Evolutionary conservation across 306 rosid genomes (phyloP), one percentile per base, ranked within the genome.

Genomic region (Prunus persica): DNA sequence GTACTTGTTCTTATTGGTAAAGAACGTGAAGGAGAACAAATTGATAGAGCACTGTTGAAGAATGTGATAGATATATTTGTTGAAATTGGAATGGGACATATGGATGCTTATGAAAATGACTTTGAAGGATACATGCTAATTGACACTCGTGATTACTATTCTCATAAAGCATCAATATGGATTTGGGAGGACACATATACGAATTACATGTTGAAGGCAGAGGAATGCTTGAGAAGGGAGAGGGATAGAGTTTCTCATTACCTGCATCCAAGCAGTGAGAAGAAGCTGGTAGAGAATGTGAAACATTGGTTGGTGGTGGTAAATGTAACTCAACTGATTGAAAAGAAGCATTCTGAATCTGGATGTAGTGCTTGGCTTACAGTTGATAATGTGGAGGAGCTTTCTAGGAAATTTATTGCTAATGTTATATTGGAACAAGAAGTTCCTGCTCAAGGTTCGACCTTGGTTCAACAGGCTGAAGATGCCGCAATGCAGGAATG

Each of bases 11-110:
- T 88, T 69, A 75, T 87, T 69, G 58, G 85, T 68, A 89, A 77
- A 77, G 93, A 91, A 70, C 89, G 91, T 0, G 89, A 91, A 52
- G 90, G 91, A 13, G 90, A 82, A 76, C 87, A 85, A 66, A 87
- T 91, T 82, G 91, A 91, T 34, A 76, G 83, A 80, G 84, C 87
- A 0, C 75, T 91, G 51, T 58, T 87, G 79, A 91, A 91, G 80
- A 85, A 85, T 52, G 82, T 84, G 56, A 58, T 87, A 34, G 83
- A 76, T 64, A 82, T 87, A 60, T 88, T 80, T 87, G 90, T 87
- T 49, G 91, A 84, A 71, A 84, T 88, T 25, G 89, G 88, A 74
- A 78, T 86, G 19, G 88, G 91, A 14, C 55, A 74, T 7, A 84
- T 79, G 89, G 82, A 50, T 16, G 65, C 19, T 6, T 87, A 87